Conservation (phyloP, 1,139 yeast genomes). For the Geotrichum fermentans region DNA sequence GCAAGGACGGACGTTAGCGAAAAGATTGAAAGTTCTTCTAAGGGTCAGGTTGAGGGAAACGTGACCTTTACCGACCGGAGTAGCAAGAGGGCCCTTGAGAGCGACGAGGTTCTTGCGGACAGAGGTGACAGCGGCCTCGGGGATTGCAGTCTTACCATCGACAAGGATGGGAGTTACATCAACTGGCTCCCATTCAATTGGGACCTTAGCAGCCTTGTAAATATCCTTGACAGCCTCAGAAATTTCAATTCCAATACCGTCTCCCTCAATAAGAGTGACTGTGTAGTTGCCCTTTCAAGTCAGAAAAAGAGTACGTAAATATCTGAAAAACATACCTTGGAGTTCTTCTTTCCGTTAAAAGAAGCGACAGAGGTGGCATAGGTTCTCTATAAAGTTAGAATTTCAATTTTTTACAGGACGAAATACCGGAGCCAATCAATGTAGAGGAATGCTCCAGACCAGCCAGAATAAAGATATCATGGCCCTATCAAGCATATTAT, state of each 20-base stretch:
- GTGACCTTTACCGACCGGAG: slow-evolving; percentile 73
- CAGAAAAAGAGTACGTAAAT: neutral
- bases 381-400: slow-evolving; percentile 25
- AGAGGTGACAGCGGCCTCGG: slow-evolving; percentile 77
- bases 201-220: slow-evolving; percentile 78
- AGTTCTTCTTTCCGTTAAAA: slow-evolving; percentile 53
- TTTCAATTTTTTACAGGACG: neutral
- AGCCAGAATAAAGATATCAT: neutral
- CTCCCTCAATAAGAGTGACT: slow-evolving; percentile 96
- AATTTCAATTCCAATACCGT: slow-evolving; percentile 96
- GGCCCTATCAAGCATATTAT: too few relatives aligned
- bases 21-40: slow-evolving; percentile 92
- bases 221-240: slow-evolving; percentile 89
- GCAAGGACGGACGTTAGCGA: slow-evolving; percentile 87
- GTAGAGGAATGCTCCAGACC: neutral
- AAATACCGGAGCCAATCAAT: neutral
- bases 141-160: slow-evolving; percentile 53
- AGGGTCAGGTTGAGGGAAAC: slow-evolving; percentile 91
- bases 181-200: slow-evolving; percentile 91
- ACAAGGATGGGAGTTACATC: slow-evolving; percentile 62
- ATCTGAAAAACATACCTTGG: slow-evolving; percentile 36
- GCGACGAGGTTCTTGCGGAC: slow-evolving; percentile 95
- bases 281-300: slow-evolving; percentile 50
- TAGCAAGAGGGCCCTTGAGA: slow-evolving; percentile 90
- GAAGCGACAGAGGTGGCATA: slow-evolving; percentile 52